Evolutionary conservation across 1,139 yeast species (phyloP).

Genomic region (Saccharomycopsis hybrid): DNA sequence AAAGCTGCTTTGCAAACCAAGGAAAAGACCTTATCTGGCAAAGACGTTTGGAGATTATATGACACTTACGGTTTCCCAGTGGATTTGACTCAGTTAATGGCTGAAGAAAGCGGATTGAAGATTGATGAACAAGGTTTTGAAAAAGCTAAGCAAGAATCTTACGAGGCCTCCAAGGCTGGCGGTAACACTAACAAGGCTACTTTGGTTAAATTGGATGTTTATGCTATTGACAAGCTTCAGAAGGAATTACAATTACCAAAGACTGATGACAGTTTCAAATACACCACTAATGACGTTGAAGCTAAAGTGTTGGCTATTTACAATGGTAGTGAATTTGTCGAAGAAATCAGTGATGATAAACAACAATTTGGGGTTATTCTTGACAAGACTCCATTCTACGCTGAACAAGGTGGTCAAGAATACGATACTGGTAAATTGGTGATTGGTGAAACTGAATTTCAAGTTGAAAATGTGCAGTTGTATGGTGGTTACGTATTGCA

Average conservation of each 20-base stretch:
- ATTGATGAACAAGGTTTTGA: constrained; percentile 91
- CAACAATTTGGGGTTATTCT: constrained; percentile 64
- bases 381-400: constrained; percentile 90
- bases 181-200: constrained; percentile 56
- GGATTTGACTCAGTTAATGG: constrained; percentile 95
- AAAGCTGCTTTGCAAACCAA: constrained; percentile 70
- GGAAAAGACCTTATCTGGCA: constrained; percentile 76
- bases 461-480: constrained; percentile 83
- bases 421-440: constrained; percentile 82
- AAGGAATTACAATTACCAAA: constrained; percentile 57
- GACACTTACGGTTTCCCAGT: constrained; percentile 99
- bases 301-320: constrained; percentile 66
- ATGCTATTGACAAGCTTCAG: constrained; percentile 65
- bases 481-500: constrained; percentile 95
- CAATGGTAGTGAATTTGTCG: constrained; percentile 56
- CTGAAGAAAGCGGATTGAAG: constrained; percentile 93
- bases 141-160: constrained; percentile 77
- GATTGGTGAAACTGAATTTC: constrained; percentile 61
- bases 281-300: constrained; percentile 56
- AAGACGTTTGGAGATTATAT: constrained; percentile 95
- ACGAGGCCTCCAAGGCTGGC: constrained; percentile 92
- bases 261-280: constrained; percentile 78
- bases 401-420: constrained; percentile 99
- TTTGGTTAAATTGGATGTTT: constrained; percentile 80
- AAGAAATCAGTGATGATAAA: constrained; percentile 30